Base-by-base conservation (phyloP, 2,329 filamentous ascomycete species). In the Grosmannia penicillata region DNA sequence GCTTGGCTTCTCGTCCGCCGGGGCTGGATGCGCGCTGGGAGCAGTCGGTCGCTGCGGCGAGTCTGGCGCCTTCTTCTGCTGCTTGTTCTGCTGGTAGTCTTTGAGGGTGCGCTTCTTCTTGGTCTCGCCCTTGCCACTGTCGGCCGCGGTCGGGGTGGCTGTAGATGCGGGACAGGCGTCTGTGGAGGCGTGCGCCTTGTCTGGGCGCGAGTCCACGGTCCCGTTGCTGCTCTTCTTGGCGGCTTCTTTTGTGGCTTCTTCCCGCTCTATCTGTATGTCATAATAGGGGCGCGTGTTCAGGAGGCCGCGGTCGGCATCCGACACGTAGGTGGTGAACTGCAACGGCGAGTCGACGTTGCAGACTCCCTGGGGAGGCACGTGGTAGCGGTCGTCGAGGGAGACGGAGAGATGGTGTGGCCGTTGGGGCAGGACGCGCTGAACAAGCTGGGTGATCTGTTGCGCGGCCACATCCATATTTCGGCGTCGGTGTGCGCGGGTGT, bases 311-410 rank as follows among this genome's bases (percentile, higher is more conserved):
- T 75, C 69, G 42, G 65, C 68, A 48, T 72, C 68, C 43, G 67
- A 70, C 35, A 74, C 52, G 42, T 70, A 66, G 19, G 71, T 75
- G 46, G 63, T 64, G 56, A 74, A 75, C 49, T 75, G 70, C 8
- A 75, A 58, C 18, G 59, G 62, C 10, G 48, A 49, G 43, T 58
- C 59, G 41, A 57, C 56, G 33, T 65, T 59, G 55, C 66, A 66
- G 47, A 55, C 52, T 30, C 61, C 60, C 37, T 61, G 56, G 41
- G 11, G 18, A 27, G 57, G 57, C 29, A 56, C 53, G 39, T 58
- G 59, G 45, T 66, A 72, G 49, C 61, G 66, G 52, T 58, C 58
- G 46, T 65, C 61, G 36, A 64, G 52, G 26, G 59, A 62, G 45
- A 65, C 56, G 27, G 68, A 66, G 26, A 75, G 61, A 46, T 70